Evolutionary conservation across 1,284 basidiomycete genomes (phyloP).

Genomic region (Gomphus bonarii): DNA sequence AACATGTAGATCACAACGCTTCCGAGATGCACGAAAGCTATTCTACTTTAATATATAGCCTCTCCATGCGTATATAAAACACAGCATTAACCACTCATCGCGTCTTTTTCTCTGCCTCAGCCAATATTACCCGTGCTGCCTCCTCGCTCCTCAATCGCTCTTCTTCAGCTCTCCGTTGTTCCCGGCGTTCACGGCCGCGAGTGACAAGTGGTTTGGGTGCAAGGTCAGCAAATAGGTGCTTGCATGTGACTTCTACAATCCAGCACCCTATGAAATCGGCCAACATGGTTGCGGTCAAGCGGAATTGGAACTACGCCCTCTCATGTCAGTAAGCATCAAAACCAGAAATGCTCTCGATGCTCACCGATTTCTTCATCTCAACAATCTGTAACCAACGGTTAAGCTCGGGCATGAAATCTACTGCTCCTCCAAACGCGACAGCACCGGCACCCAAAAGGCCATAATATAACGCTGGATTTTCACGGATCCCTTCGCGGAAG

Average conservation of each 20-base stretch:
- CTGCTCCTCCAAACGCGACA: conserved; percentile 89
- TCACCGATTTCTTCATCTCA: conserved; percentile 70
- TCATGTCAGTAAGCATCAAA: neutral
- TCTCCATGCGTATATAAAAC: neutral
- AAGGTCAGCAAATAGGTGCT: conserved; percentile 80
- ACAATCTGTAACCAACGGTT: conserved; percentile 97
- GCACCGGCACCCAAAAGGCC: conserved; percentile 79
- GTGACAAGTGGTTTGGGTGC: conserved; percentile 82
- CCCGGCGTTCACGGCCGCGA: conserved; percentile 66
- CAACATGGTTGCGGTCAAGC: conserved; percentile 72
- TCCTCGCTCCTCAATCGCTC: conserved; percentile 13
- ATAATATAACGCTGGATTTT: conserved; percentile 87
- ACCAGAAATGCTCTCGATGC: conserved; percentile 18
- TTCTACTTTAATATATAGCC: neutral
- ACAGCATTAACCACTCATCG: neutral
- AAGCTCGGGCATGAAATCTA: conserved; percentile 90
- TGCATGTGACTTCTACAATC: conserved; percentile 75
- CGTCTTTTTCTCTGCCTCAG: conserved; percentile 9
- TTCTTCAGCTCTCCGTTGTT: conserved; percentile 29
- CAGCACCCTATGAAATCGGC: conserved; percentile 87
- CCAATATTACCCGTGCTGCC: conserved; percentile 20
- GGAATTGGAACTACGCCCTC: conserved; percentile 64
- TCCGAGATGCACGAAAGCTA: too few species aligned
- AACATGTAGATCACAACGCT: too few species aligned
- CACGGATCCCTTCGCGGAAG: conserved; percentile 91